Percentiles rank a stretch among this genome's conserved stretches.
Evolutionary conservation across 2,329 filamentous ascomycete genomes (phyloP).

Genomic region (Neofusicoccum sp.): DNA sequence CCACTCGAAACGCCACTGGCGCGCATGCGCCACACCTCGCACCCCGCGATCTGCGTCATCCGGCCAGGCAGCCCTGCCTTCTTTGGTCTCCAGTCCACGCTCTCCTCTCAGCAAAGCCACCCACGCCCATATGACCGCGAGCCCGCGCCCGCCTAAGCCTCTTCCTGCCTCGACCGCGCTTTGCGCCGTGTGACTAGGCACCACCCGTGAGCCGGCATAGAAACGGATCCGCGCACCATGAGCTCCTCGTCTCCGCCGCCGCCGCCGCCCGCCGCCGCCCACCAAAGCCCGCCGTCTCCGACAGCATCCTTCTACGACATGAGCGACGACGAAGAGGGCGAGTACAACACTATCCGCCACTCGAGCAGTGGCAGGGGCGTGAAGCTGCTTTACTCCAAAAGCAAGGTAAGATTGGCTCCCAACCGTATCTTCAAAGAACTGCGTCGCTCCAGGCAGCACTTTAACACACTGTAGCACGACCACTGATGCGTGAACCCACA

Average conservation of each 20-base stretch:
- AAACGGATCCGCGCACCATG: slow-evolving; percentile 1
- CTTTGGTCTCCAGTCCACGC: neutral
- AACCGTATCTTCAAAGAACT: slow-evolving; percentile 23
- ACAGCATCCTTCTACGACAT: slow-evolving; percentile 89
- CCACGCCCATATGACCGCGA: slow-evolving; percentile 9
- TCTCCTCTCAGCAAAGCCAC: neutral
- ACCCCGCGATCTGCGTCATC: slow-evolving; percentile 14
- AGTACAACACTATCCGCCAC: slow-evolving; percentile 90
- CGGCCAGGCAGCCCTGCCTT: neutral
- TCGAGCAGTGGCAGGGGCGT: slow-evolving; percentile 75
- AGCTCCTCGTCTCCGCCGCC: neutral
- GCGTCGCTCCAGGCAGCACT: neutral
- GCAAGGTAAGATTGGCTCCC: slow-evolving; percentile 65
- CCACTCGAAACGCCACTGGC: neutral
- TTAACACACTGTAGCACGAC: neutral
- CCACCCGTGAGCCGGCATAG: neutral
- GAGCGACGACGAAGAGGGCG: slow-evolving; percentile 93
- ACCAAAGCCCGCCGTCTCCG: slow-evolving; percentile 61
- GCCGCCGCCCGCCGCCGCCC: neutral
- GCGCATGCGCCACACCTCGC: neutral
- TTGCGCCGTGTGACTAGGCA: slow-evolving; percentile 12
- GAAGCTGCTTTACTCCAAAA: slow-evolving; percentile 92
- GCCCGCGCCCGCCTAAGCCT: neutral
- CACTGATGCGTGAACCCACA: slow-evolving; percentile 37
- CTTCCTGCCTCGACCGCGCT: slow-evolving; percentile 12